Conservation (phyloP, 2,329 filamentous ascomycete genomes). For the Paraphaeosphaeria sporulosa region DNA sequence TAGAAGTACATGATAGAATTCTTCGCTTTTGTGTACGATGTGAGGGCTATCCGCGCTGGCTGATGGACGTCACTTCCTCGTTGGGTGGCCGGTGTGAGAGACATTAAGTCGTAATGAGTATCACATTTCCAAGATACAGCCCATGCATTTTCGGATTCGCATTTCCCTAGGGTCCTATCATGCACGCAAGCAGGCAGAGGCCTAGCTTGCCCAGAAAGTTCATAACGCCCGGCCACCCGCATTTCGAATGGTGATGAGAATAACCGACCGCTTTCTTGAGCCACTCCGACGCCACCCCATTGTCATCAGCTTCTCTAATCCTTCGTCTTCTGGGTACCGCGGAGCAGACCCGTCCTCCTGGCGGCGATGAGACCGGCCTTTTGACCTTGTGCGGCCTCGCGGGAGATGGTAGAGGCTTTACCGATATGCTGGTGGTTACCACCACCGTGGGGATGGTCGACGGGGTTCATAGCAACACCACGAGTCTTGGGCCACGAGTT, state of each 20-base stretch:
- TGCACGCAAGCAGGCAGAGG: slow-evolving; percentile 43
- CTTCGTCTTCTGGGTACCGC: slow-evolving; percentile 99
- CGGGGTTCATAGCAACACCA: slow-evolving; percentile 99
- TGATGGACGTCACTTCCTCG: not conserved
- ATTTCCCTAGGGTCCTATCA: slow-evolving; percentile 48
- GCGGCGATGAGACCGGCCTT: slow-evolving; percentile 99
- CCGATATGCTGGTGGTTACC: slow-evolving; percentile 99
- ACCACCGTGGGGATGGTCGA: slow-evolving; percentile 82
- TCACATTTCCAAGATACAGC: slow-evolving; percentile 35
- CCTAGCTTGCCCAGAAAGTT: slow-evolving; percentile 34
- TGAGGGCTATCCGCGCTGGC: not conserved
- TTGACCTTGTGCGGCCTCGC: slow-evolving; percentile 97
- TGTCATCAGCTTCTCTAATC: slow-evolving; percentile 60
- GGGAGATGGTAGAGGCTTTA: slow-evolving; percentile 99
- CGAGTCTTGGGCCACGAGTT: slow-evolving; percentile 99
- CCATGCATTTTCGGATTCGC: slow-evolving; percentile 49
- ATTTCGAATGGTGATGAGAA: slow-evolving; percentile 48
- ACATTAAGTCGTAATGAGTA: slow-evolving; percentile 10
- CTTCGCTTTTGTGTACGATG: not conserved
- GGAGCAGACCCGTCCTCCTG: slow-evolving; percentile 98
- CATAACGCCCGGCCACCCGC: slow-evolving; percentile 49
- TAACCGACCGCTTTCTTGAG: slow-evolving; percentile 45
- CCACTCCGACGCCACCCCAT: slow-evolving; percentile 34
- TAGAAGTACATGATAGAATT: not conserved
- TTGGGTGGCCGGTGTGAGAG: not conserved